Evolutionary conservation across 805 yeast species (phyloP).

Genomic region (Zygoascus flipseniorum): DNA sequence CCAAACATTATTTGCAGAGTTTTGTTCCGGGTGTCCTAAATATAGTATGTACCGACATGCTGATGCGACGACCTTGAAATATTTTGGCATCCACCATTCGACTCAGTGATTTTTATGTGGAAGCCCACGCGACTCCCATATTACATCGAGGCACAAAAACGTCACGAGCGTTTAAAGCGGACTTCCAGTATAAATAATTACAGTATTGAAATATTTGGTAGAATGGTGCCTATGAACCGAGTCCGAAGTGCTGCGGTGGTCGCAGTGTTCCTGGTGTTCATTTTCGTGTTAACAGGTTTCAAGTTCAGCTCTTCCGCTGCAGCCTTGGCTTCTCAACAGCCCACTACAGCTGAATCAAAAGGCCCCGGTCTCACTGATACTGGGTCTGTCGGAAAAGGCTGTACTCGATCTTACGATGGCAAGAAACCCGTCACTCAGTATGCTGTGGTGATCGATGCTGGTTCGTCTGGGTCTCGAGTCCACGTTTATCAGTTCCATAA

Average conservation of each 20-base stretch:
- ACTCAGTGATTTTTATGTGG: neutral
- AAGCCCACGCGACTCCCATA: constrained; percentile 4
- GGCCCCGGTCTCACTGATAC: neutral
- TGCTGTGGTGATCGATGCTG: constrained; percentile 95
- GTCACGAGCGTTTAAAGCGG: constrained; percentile 3
- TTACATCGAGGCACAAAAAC: constrained; percentile 2
- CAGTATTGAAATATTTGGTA: neutral
- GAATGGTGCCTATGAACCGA: neutral
- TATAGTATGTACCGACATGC: too few species aligned
- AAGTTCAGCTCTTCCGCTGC: neutral
- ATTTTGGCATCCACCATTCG: neutral
- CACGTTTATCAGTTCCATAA: constrained; percentile 90
- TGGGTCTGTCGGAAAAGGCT: constrained; percentile 9
- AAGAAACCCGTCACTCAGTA: constrained; percentile 43
- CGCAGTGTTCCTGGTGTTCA: neutral
- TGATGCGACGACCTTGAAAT: too few species aligned
- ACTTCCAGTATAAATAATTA: neutral
- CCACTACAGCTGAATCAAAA: neutral
- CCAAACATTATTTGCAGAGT: too few species aligned
- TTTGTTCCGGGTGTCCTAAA: too few species aligned
- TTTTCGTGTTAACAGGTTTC: neutral
- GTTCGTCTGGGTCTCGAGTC: constrained; percentile 93
- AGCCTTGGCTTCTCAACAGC: neutral
- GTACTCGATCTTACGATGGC: constrained; percentile 31
- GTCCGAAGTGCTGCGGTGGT: neutral